A percentile compares a stretch with the other conserved stretches of the same genome.
Conservation (phyloP, 768 basidiomycete species). For the Tylopilus sp. region DNA sequence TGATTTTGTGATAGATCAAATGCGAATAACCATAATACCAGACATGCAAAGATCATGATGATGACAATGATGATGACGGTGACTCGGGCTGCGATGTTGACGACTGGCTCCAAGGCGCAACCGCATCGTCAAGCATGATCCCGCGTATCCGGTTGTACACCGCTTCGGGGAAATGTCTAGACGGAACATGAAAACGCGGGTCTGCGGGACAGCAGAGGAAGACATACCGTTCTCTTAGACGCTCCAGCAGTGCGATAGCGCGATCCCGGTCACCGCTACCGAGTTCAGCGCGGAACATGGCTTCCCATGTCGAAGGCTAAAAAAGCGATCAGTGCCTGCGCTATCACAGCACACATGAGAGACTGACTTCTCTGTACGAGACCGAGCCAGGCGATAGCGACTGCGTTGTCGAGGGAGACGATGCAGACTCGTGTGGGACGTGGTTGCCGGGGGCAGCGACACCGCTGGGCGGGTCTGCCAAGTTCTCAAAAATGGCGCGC, state of each 20-base stretch:
- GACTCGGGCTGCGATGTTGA: not conserved
- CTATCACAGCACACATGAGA: too few species aligned
- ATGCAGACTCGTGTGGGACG: slow-evolving; percentile 52
- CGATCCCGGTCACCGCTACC: slow-evolving; percentile 67
- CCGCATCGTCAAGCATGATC: slow-evolving; percentile 70
- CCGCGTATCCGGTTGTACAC: slow-evolving; percentile 79
- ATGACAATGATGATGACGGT: not conserved
- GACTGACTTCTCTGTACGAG: slow-evolving; percentile 31
- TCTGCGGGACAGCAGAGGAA: not conserved
- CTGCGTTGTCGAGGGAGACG: slow-evolving; percentile 1
- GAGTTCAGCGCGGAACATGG: slow-evolving; percentile 91
- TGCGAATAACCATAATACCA: too few species aligned
- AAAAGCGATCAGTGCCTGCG: too few species aligned
- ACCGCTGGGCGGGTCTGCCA: slow-evolving; percentile 78
- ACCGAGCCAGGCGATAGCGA: slow-evolving; percentile 39
- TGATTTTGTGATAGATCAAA: not conserved
- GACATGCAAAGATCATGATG: slow-evolving; percentile 4
- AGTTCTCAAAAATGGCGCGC: slow-evolving; percentile 71
- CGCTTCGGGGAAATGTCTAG: slow-evolving; percentile 67
- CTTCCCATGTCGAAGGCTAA: slow-evolving; percentile 61
- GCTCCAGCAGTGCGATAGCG: slow-evolving; percentile 65
- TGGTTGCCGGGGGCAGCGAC: slow-evolving; percentile 91
- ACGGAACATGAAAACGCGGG: not conserved
- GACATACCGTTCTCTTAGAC: slow-evolving; percentile 65
- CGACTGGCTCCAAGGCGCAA: slow-evolving; percentile 40